Evolutionary conservation across 2,329 filamentous ascomycete species (phyloP).

Genomic region (Domatiomyces globalis): DNA sequence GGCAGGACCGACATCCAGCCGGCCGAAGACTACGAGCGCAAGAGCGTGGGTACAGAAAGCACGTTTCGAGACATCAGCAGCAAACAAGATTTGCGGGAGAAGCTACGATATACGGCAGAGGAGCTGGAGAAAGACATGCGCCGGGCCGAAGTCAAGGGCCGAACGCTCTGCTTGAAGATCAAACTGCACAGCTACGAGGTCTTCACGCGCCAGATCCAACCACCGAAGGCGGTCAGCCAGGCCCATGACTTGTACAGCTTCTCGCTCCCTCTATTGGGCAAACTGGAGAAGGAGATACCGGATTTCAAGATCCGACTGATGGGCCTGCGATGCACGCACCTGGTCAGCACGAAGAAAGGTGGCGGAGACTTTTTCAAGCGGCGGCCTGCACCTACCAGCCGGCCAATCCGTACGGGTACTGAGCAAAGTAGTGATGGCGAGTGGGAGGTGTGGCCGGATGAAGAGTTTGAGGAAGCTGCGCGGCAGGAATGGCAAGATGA

Average conservation of each 20-base stretch:
- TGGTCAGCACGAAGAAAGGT: constrained; percentile 75
- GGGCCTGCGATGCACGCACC: constrained; percentile 74
- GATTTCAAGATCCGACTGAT: constrained; percentile 69
- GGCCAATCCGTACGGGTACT: constrained; percentile 11
- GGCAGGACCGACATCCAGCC: constrained; percentile 76
- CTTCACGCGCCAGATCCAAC: constrained; percentile 63
- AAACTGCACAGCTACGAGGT: constrained; percentile 93
- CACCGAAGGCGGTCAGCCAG: constrained; percentile 54
- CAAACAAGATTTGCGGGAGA: constrained; percentile 53
- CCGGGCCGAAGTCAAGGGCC: constrained; percentile 67
- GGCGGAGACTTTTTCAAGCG: constrained; percentile 64
- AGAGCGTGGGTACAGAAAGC: constrained; percentile 85
- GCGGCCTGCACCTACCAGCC: constrained; percentile 16
- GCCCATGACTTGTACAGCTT: constrained; percentile 75
- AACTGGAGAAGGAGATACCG: constrained; percentile 70
- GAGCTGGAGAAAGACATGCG: constrained; percentile 77
- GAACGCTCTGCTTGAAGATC: constrained; percentile 82
- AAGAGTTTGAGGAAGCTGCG: constrained; percentile 49
- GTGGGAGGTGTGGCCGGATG: constrained; percentile 57
- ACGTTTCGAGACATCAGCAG: constrained; percentile 74
- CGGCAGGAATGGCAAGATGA: constrained; percentile 46
- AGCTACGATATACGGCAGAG: constrained; percentile 66
- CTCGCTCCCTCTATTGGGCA: constrained; percentile 66
- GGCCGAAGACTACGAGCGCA: constrained; percentile 77
- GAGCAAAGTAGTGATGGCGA: constrained; percentile 34